Conservation (phyloP, 202 grass and related monocot genomes). For the Saccharum hybrid region DNA sequence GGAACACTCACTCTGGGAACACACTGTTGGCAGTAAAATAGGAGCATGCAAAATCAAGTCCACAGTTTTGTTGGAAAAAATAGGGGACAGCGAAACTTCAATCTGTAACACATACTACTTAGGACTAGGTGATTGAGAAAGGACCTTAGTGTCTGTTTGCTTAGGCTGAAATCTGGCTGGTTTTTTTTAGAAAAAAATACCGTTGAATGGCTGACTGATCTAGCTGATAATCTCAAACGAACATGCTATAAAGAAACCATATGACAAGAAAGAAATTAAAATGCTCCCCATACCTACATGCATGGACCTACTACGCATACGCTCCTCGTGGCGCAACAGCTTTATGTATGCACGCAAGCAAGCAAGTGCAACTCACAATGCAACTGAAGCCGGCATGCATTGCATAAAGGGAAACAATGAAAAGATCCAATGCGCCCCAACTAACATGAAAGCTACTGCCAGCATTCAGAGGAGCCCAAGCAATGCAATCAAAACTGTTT, state of each 20-base stretch:
- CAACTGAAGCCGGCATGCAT: not conserved
- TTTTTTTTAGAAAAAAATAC: too few species aligned
- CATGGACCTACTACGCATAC: not conserved
- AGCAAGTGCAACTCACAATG: slow-evolving; percentile 22
- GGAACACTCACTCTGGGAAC: too few species aligned
- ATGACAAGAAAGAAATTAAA: not conserved
- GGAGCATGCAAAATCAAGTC: too few species aligned
- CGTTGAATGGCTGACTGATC: too few species aligned
- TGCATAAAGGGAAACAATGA: slow-evolving; percentile 47
- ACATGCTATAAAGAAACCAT: too few species aligned
- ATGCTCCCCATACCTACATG: not conserved
- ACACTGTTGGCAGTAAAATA: too few species aligned
- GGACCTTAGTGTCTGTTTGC: not conserved
- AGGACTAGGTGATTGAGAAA: not conserved
- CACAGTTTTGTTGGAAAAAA: too few species aligned
- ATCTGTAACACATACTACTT: not conserved
- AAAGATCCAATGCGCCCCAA: slow-evolving; percentile 43
- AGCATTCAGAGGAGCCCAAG: slow-evolving; percentile 29
- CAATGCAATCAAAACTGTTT: not conserved
- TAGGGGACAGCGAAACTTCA: too few species aligned
- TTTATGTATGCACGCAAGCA: slow-evolving; percentile 9
- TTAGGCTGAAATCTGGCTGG: too few species aligned
- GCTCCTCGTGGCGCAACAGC: not conserved
- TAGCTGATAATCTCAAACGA: too few species aligned
- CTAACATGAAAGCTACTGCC: slow-evolving; percentile 45